Conservation (phyloP, 2,329 filamentous ascomycete genomes). For the Fusarium abutilonis region DNA sequence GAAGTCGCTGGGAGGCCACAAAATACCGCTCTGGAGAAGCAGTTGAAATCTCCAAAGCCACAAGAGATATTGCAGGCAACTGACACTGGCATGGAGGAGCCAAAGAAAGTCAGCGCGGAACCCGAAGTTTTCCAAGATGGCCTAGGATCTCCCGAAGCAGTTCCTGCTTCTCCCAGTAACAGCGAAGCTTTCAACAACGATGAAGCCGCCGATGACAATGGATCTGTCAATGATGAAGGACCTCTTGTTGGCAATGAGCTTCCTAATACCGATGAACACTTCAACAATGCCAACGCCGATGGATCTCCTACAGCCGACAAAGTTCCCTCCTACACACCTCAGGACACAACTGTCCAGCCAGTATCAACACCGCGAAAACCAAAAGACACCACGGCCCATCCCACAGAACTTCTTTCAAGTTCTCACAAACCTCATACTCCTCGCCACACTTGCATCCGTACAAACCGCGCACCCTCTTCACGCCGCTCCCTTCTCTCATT, state of each 20-base stretch:
- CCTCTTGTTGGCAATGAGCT: background rate
- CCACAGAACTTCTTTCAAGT: constrained; percentile 24
- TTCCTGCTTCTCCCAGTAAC: background rate
- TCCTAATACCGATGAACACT: background rate
- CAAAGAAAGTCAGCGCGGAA: background rate
- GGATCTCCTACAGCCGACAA: background rate
- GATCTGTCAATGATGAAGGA: background rate
- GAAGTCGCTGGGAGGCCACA: background rate
- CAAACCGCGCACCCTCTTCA: constrained; percentile 46
- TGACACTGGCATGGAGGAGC: background rate
- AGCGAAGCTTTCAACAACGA: background rate
- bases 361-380: constrained; percentile 16
- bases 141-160: background rate
- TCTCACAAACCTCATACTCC: constrained; percentile 45
- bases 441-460: constrained; percentile 38
- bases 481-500: constrained; percentile 56
- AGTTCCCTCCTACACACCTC: background rate
- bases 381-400: background rate
- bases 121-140: background rate
- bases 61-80: background rate
- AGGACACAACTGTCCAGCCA: background rate
- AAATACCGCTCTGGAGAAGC: background rate
- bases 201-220: background rate
- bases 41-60: background rate
- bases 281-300: background rate